Evolutionary conservation across 495 filamentous ascomycete genomes (phyloP).

Genomic region (Bryoglossum gracile): DNA sequence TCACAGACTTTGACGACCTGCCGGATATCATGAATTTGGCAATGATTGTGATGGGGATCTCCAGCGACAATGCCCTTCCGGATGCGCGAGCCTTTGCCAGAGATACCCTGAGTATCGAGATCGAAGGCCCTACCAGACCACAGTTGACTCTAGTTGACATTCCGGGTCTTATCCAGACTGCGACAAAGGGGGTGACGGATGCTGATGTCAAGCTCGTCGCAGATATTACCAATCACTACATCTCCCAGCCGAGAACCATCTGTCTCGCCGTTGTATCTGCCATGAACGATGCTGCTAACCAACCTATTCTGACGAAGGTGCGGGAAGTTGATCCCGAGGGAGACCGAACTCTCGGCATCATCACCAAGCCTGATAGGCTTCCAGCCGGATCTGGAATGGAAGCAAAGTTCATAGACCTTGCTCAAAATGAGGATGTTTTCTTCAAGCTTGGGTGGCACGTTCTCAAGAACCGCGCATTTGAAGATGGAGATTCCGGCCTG

Average conservation of each 20-base stretch:
- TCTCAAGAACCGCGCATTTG: constrained; percentile 50
- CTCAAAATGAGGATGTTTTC: constrained; percentile 51
- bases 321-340: constrained; percentile 36
- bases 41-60: constrained; percentile 32
- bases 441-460: constrained; percentile 67
- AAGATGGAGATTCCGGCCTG: constrained; percentile 33
- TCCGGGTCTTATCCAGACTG: constrained; percentile 50
- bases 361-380: constrained; percentile 52
- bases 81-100: constrained; percentile 40
- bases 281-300: constrained; percentile 40
- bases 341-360: constrained; percentile 49
- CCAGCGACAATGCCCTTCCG: neutral
- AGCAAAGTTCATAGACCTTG: constrained; percentile 42
- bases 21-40: constrained; percentile 38
- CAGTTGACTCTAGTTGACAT: constrained; percentile 64
- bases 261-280: constrained; percentile 52
- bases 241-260: constrained; percentile 46
- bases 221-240: constrained; percentile 50
- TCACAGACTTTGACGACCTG: constrained; percentile 35
- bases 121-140: constrained; percentile 48
- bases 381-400: constrained; percentile 42
- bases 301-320: constrained; percentile 39
- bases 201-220: constrained; percentile 41
- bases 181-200: constrained; percentile 34
- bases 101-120: constrained; percentile 58